These are phyloP conservation scores for Malus sieversii DNA, from an alignment of 306 rosid genomes.

Conservation along the genomic window DNA sequence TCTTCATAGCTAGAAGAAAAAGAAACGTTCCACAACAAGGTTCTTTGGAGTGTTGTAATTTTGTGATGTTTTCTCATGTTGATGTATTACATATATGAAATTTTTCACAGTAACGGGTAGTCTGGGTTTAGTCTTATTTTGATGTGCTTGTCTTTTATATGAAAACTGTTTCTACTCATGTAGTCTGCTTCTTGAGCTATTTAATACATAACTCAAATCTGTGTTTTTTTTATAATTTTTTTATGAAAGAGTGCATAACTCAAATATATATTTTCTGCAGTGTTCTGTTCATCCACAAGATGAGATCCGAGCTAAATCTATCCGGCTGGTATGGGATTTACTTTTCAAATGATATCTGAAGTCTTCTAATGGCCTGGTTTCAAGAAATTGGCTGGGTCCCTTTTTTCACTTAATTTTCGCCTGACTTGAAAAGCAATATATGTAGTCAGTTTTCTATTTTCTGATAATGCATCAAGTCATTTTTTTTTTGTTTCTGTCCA, in stretches of 20 bases:
- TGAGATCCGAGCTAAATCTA: slow-evolving; percentile 93
- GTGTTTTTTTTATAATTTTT: not conserved
- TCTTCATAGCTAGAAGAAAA: not conserved
- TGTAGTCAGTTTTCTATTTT: not conserved
- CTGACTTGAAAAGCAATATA: slow-evolving; percentile 1
- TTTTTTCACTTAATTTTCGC: not conserved
- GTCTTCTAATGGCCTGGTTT: not conserved
- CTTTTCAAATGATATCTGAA: not conserved
- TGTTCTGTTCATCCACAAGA: slow-evolving; percentile 91
- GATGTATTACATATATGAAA: not conserved
- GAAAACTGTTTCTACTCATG: not conserved
- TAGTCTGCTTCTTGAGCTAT: not conserved
- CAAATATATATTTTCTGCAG: slow-evolving; percentile 38
- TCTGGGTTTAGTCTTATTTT: not conserved
- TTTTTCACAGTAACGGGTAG: not conserved
- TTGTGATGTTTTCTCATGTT: not conserved
- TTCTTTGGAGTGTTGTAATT: not conserved
- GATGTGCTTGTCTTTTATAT: not conserved
- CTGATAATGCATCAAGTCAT: not conserved
- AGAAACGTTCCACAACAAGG: not conserved
- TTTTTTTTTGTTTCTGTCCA: slow-evolving; percentile 5
- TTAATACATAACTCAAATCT: not conserved
- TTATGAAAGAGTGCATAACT: not conserved
- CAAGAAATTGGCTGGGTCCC: slow-evolving; percentile 5
- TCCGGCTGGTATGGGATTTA: slow-evolving; percentile 71